Percentiles rank a stretch among this genome's conserved stretches.
phyloP scores from a whole-genome alignment of 2,329 filamentous ascomycete genomes.

The Talaromyces sp. region DNA sequence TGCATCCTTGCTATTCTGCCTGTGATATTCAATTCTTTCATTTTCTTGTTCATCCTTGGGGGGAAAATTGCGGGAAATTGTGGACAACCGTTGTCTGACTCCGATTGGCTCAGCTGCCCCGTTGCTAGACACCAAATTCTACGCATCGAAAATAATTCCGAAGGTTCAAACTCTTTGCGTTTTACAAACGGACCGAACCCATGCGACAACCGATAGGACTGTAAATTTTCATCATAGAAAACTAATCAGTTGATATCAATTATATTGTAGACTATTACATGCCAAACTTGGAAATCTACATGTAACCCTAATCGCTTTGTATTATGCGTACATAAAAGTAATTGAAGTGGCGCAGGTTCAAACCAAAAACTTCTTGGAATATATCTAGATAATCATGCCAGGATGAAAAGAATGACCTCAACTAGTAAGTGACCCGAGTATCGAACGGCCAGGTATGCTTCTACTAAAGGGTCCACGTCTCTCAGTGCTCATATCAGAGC shows the following conservation, averaged over 20 bases:
- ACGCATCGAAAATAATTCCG: background rate
- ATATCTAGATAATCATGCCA: too few species aligned
- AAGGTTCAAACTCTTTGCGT: background rate
- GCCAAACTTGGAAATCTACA: background rate
- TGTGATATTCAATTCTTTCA: background rate
- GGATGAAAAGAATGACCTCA: too few species aligned
- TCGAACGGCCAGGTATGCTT: background rate
- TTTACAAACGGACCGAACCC: too few species aligned
- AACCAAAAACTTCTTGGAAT: background rate
- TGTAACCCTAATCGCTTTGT: too few species aligned
- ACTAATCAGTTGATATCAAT: background rate
- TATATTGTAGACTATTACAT: background rate
- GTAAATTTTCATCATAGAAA: background rate
- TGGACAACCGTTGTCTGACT: background rate
- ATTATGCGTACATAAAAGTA: background rate
- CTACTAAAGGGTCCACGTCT: background rate
- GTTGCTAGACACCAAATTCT: background rate
- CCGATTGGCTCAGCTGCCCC: background rate
- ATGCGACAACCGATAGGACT: background rate
- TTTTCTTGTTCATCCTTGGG: background rate
- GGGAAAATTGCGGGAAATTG: background rate
- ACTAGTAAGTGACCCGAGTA: too few species aligned
- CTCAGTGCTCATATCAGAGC: background rate
- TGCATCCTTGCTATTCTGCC: background rate
- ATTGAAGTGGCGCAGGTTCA: background rate